Percentiles rank a stretch among this genome's conserved stretches.
phyloP scores from a whole-genome alignment of 1,284 basidiomycete species.

The Pterulicium gracile region DNA sequence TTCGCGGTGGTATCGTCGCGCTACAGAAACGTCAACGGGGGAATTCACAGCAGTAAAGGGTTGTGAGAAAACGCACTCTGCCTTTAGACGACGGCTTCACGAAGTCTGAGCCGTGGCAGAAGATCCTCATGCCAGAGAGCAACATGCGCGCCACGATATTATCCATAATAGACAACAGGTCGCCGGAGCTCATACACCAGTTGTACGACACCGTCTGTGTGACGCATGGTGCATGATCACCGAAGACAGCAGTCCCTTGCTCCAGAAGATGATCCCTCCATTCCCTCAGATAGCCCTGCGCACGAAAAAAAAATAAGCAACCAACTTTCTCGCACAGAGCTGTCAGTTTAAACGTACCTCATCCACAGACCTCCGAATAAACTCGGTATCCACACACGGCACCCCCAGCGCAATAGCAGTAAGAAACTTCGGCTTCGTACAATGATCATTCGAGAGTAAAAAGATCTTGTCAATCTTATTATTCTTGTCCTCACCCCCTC shows the following conservation, averaged over 20 bases:
- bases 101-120: constrained; percentile 46
- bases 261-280: constrained; percentile 62
- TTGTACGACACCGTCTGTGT: constrained; percentile 46
- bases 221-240: constrained; percentile 34
- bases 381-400: constrained; percentile 65
- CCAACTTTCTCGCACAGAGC: background rate
- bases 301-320: background rate
- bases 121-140: constrained; percentile 37
- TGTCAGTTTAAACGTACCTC: constrained; percentile 22
- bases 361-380: constrained; percentile 37
- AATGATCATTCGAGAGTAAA: constrained; percentile 52
- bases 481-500: constrained; percentile 24
- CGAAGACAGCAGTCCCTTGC: constrained; percentile 46
- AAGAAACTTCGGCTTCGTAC: constrained; percentile 70
- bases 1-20: background rate
- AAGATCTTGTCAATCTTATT: no score
- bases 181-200: constrained; percentile 1
- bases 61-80: constrained; percentile 15
- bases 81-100: constrained; percentile 34
- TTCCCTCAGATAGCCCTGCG: constrained; percentile 20
- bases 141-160: constrained; percentile 46
- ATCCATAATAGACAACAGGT: constrained; percentile 40
- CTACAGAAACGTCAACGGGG: background rate
- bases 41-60: background rate
- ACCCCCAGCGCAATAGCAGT: constrained; percentile 78